phyloP scores from a whole-genome alignment of 331 rosid genomes.

The Rosa hybrid region DNA sequence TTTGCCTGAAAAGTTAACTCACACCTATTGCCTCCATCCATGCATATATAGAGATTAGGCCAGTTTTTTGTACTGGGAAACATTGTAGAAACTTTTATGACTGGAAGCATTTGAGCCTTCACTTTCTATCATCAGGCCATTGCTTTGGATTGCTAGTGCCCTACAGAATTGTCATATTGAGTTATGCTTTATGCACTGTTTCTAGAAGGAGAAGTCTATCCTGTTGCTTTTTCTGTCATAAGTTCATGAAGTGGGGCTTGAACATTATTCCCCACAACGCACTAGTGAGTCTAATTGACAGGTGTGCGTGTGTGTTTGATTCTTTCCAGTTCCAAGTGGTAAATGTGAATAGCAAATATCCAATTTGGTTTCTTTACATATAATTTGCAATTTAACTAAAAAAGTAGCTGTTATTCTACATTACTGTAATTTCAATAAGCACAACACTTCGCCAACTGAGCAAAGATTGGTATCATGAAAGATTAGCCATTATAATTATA shows the following conservation, averaged over 20 bases:
- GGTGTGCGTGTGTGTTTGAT: not conserved
- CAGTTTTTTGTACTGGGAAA: not conserved
- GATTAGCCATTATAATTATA: too few relatives aligned
- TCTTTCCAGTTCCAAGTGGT: not conserved
- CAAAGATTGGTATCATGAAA: too few relatives aligned
- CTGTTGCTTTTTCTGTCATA: not conserved
- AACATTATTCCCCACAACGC: conserved; percentile 2
- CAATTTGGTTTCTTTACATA: not conserved
- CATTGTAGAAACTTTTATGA: not conserved
- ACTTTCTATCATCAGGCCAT: not conserved
- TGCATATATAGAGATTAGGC: not conserved
- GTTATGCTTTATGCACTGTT: not conserved
- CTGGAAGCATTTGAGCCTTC: not conserved
- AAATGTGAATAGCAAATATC: not conserved
- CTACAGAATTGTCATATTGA: not conserved
- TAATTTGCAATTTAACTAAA: too few relatives aligned
- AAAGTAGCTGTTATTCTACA: not conserved
- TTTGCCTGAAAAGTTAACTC: not conserved
- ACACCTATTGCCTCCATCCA: not conserved
- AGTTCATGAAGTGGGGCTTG: not conserved
- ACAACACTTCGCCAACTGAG: too few relatives aligned
- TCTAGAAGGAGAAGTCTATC: not conserved
- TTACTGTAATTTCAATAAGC: not conserved
- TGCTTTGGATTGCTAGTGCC: not conserved
- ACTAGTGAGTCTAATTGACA: not conserved